A percentile compares a stretch with the other conserved stretches of the same genome.
These are phyloP conservation scores for Ogataea minuta DNA, from an alignment of 805 yeast genomes.

Conservation along the genomic window DNA sequence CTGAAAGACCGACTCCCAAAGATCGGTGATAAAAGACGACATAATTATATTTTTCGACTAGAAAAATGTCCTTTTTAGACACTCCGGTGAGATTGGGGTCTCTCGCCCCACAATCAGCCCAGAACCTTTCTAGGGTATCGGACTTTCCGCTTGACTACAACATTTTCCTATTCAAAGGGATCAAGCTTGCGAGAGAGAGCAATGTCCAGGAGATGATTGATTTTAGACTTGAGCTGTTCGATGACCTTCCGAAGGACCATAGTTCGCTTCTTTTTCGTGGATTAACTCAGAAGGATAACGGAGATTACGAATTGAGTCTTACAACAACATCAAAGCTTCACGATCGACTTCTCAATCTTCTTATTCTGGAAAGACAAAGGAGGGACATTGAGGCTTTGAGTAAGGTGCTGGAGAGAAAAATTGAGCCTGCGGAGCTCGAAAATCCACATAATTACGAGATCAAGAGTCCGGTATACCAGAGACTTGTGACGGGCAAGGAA, in stretches of 20 bases:
- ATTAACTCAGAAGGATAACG: constrained; percentile 12
- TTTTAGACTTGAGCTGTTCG: constrained; percentile 23
- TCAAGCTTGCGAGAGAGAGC: constrained; percentile 23
- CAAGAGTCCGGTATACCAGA: constrained; percentile 31
- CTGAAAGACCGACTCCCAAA: constrained; percentile 88
- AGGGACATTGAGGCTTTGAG: constrained; percentile 32
- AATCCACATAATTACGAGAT: constrained; percentile 34
- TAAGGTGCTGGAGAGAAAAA: constrained; percentile 17
- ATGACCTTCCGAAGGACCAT: constrained; percentile 27
- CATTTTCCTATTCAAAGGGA: constrained; percentile 36
- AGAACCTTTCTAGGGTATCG: constrained; percentile 28
- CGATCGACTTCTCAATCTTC: constrained; percentile 32
- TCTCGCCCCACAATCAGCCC: constrained; percentile 15
- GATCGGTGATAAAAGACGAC: constrained; percentile 53
- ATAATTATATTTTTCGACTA: constrained; percentile 1
- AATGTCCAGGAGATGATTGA: constrained; percentile 22
- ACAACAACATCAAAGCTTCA: constrained; percentile 36
- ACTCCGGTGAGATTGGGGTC: constrained; percentile 7
- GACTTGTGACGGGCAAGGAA: constrained; percentile 22
- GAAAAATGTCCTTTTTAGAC: constrained; percentile 16
- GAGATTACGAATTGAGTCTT: constrained; percentile 13
- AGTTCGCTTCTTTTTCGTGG: constrained; percentile 24
- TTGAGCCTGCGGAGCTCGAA: constrained; percentile 25
- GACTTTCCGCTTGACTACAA: constrained; percentile 40
- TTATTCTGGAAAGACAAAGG: constrained; percentile 37